phyloP scores from a whole-genome alignment of 2,329 filamentous ascomycete genomes.

The Xylariomycetidae sp. region DNA sequence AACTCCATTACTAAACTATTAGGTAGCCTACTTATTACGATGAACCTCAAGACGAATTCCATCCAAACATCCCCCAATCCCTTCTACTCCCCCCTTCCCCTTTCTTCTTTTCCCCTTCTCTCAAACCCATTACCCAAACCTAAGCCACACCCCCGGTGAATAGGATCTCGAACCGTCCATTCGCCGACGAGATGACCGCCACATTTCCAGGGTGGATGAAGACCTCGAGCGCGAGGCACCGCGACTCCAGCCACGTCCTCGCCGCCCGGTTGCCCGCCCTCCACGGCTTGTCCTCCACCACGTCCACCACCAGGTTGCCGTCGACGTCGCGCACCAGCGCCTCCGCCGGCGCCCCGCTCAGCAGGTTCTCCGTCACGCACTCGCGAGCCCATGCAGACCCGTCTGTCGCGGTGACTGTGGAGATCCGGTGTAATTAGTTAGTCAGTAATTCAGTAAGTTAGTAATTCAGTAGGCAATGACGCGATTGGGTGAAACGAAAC shows the following conservation, averaged over 20 bases:
- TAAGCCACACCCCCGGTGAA: constrained; percentile 3
- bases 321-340: constrained; percentile 11
- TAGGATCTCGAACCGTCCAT: constrained; percentile 3
- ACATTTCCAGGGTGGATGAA: constrained; percentile 1
- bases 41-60: too few relatives aligned
- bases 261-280: constrained; percentile 16
- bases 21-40: too few relatives aligned
- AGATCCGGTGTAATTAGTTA: too few relatives aligned
- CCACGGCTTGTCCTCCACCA: constrained; percentile 8
- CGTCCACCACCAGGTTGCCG: constrained; percentile 10
- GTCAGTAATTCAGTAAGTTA: too few relatives aligned
- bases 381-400: constrained; percentile 10
- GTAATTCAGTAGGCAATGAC: too few relatives aligned
- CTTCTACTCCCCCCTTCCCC: too few relatives aligned
- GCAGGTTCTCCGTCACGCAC: constrained; percentile 12
- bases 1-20: too few relatives aligned
- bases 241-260: constrained; percentile 1
- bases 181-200: constrained; percentile 2
- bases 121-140: too few relatives aligned
- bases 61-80: background rate
- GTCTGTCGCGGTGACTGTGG: constrained; percentile 15
- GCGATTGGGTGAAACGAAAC: too few relatives aligned
- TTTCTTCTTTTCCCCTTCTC: too few relatives aligned
- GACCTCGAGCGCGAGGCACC: constrained; percentile 1
- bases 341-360: constrained; percentile 13